Percentiles rank a stretch among this genome's conserved stretches.
phyloP scores from a whole-genome alignment of 2,329 filamentous ascomycete species.

The Sphaceloma murrayae region DNA sequence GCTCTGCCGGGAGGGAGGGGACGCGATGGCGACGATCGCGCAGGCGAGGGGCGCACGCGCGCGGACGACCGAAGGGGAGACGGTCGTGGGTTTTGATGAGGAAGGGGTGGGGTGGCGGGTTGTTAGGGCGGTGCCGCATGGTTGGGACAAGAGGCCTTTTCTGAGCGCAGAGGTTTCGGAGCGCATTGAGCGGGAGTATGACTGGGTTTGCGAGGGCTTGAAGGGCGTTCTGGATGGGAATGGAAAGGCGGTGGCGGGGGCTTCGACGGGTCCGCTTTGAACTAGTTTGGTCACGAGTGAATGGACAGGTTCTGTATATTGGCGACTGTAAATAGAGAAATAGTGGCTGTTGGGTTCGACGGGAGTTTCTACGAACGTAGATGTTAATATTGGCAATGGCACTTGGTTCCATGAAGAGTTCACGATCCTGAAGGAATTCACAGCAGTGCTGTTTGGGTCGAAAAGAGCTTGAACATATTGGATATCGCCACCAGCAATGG shows the following conservation, averaged over 20 bases:
- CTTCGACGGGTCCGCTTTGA: not conserved
- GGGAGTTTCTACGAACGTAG: not conserved
- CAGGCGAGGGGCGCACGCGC: slow-evolving; percentile 20
- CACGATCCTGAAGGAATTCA: no score
- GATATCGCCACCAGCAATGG: no score
- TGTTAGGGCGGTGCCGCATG: slow-evolving; percentile 51
- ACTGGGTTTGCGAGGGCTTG: slow-evolving; percentile 45
- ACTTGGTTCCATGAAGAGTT: no score
- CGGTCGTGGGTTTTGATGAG: slow-evolving; percentile 29
- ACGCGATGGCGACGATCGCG: slow-evolving; percentile 50
- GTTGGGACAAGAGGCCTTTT: slow-evolving; percentile 59
- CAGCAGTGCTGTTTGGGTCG: not conserved
- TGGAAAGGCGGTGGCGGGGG: not conserved
- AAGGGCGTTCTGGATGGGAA: slow-evolving; percentile 33
- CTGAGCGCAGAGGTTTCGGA: slow-evolving; percentile 42
- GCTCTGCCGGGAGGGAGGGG: slow-evolving; percentile 52
- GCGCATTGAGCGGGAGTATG: slow-evolving; percentile 46
- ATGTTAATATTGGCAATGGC: no score
- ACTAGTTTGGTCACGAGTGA: not conserved
- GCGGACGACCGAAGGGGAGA: slow-evolving; percentile 24
- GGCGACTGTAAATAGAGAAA: no score
- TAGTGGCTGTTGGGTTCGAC: no score
- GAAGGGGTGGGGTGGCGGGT: slow-evolving; percentile 52
- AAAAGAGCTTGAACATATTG: no score
- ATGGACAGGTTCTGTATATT: no score